Evolutionary conservation across 805 yeast species (phyloP).

Genomic region (Jamesozyma lodderae): DNA sequence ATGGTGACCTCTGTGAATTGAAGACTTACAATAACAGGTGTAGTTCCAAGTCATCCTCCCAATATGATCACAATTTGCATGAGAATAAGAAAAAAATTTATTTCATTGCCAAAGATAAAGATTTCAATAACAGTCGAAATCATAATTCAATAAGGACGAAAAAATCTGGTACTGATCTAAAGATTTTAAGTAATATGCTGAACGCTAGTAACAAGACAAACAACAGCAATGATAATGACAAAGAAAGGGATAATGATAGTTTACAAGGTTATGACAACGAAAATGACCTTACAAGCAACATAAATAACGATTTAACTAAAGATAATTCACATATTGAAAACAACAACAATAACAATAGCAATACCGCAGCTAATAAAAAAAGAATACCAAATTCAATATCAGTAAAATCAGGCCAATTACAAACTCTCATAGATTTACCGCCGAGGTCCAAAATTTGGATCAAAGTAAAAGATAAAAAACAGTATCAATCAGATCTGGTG

Average conservation of each 20-base stretch:
- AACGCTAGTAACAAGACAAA: too few species aligned
- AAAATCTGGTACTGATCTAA: neutral
- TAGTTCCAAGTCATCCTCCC: constrained; percentile 2
- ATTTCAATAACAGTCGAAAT: constrained; percentile 1
- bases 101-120: constrained; percentile 35
- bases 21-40: constrained; percentile 35
- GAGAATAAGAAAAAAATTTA: constrained; percentile 31
- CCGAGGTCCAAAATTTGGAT: constrained; percentile 60
- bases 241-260: too few species aligned
- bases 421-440: constrained; percentile 51
- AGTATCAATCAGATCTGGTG: constrained; percentile 68
- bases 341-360: constrained; percentile 4
- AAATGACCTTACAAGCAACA: too few species aligned
- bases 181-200: neutral
- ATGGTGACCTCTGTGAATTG: constrained; percentile 73
- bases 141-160: constrained; percentile 14
- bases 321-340: too few species aligned
- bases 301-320: too few species aligned
- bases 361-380: constrained; percentile 2
- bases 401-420: constrained; percentile 50
- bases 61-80: neutral
- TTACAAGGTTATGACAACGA: too few species aligned
- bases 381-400: constrained; percentile 36
- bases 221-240: too few species aligned
- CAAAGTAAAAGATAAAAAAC: constrained; percentile 34